A percentile compares a stretch with the other conserved stretches of the same genome.
Evolutionary conservation across 768 basidiomycete genomes (phyloP).

Genomic region (Dacryopinax primogenitus): DNA sequence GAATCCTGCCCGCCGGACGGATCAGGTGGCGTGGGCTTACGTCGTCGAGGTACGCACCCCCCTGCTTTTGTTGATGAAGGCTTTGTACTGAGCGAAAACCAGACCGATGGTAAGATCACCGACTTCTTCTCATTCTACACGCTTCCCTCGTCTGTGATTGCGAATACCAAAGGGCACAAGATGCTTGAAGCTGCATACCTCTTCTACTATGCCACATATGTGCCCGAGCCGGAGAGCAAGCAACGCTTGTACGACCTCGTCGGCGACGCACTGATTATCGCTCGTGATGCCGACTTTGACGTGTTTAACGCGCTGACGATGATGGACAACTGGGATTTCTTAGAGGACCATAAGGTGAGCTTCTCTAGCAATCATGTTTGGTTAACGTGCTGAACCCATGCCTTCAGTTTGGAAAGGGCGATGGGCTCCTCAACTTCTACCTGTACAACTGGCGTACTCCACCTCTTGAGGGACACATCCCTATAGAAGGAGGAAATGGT

Average conservation of each 20-base stretch:
- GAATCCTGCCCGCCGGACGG: conserved; percentile 37
- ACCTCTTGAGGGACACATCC: conserved; percentile 56
- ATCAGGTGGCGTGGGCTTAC: conserved; percentile 90
- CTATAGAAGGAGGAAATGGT: conserved; percentile 28
- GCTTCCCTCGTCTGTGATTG: conserved; percentile 85
- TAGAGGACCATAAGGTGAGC: conserved; percentile 68
- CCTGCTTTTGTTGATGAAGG: background rate
- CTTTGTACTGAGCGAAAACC: background rate
- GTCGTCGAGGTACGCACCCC: conserved; percentile 67
- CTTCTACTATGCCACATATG: conserved; percentile 85
- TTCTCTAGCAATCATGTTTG: background rate
- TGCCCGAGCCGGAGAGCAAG: conserved; percentile 54
- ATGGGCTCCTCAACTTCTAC: conserved; percentile 84
- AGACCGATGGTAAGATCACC: conserved; percentile 49
- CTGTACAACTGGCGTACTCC: conserved; percentile 90
- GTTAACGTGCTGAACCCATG: conserved; percentile 1
- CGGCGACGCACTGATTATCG: conserved; percentile 67
- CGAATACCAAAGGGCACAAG: conserved; percentile 47
- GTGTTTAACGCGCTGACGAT: conserved; percentile 91
- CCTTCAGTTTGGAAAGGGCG: conserved; percentile 78
- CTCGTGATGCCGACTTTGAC: conserved; percentile 71
- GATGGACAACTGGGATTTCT: conserved; percentile 80
- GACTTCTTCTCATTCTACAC: conserved; percentile 97
- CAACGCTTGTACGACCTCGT: conserved; percentile 58
- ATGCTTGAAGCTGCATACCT: conserved; percentile 86